Evolutionary conservation across 306 rosid species (phyloP).

Genomic region (Lathyrus tuberosus): DNA sequence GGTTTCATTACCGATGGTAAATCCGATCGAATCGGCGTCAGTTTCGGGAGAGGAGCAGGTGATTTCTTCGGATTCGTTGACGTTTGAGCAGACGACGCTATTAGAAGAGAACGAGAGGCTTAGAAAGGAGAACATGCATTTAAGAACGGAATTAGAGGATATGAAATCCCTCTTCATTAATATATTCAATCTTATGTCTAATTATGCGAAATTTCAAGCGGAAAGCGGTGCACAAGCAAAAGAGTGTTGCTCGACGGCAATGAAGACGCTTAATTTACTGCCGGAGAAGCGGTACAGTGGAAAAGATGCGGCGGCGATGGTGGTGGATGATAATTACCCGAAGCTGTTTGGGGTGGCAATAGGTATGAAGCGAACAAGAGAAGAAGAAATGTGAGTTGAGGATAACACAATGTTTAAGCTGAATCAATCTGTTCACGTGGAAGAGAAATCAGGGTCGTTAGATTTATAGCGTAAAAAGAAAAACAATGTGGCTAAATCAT

Average conservation of each 20-base stretch:
- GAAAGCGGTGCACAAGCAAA: slow-evolving; percentile 40
- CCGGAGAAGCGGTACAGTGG: slow-evolving; percentile 43
- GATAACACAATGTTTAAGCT: slow-evolving; percentile 51
- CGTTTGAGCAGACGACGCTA: background rate
- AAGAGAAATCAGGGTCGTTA: slow-evolving; percentile 57
- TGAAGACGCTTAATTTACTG: slow-evolving; percentile 54
- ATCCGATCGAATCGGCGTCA: too few relatives aligned
- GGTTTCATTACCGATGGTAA: too few relatives aligned
- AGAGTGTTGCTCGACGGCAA: slow-evolving; percentile 4
- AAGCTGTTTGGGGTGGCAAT: slow-evolving; percentile 71
- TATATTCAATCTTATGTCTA: slow-evolving; percentile 67
- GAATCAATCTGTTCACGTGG: slow-evolving; percentile 41
- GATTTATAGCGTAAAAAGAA: slow-evolving; percentile 39
- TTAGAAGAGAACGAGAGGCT: slow-evolving; percentile 82
- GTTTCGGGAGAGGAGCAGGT: too few relatives aligned
- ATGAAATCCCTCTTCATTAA: slow-evolving; percentile 74
- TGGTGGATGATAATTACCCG: slow-evolving; percentile 35
- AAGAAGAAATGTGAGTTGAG: slow-evolving; percentile 30
- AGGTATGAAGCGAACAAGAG: slow-evolving; percentile 67
- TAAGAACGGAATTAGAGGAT: slow-evolving; percentile 66
- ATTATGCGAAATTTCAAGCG: slow-evolving; percentile 42
- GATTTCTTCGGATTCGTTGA: too few relatives aligned
- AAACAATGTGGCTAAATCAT: too few relatives aligned
- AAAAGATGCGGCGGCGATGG: background rate
- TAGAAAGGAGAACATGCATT: slow-evolving; percentile 68